These are phyloP conservation scores for Yamadazyma spencermartinsiae DNA, from an alignment of 1,139 yeast genomes.

Conservation along the genomic window DNA sequence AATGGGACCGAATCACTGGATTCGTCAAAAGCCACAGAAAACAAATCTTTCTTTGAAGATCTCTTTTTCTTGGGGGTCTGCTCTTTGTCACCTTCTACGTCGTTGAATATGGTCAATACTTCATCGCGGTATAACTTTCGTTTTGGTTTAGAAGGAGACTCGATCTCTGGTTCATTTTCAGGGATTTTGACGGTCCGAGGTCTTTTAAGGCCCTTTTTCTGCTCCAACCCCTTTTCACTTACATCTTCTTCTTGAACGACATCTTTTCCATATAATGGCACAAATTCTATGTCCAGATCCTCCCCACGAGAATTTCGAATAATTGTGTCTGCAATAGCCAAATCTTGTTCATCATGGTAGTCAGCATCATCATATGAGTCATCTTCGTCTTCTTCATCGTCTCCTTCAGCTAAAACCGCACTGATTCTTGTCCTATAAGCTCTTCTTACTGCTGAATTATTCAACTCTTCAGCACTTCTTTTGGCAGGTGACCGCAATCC, in stretches of 20 bases:
- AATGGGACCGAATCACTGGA: constrained; percentile 21
- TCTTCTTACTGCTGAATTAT: constrained; percentile 51
- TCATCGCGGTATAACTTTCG: constrained; percentile 1
- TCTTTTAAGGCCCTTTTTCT: not conserved
- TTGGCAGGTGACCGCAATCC: constrained; percentile 48
- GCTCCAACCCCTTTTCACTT: constrained; percentile 9
- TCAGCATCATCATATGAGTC: not conserved
- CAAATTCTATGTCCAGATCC: constrained; percentile 11
- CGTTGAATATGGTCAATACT: constrained; percentile 1
- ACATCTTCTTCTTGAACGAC: constrained; percentile 34
- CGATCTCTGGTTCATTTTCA: constrained; percentile 8
- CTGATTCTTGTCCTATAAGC: constrained; percentile 39
- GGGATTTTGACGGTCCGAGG: not conserved
- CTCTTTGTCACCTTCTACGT: not conserved
- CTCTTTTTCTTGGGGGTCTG: constrained; percentile 2
- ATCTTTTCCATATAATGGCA: constrained; percentile 26
- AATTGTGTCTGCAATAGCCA: constrained; percentile 46
- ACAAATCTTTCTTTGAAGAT: constrained; percentile 1
- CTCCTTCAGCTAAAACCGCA: constrained; percentile 36
- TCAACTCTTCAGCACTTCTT: constrained; percentile 40
- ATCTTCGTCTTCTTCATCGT: constrained; percentile 28
- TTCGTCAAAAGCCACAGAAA: constrained; percentile 11
- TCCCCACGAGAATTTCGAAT: constrained; percentile 26
- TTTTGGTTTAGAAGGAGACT: constrained; percentile 6
- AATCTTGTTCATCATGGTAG: constrained; percentile 34